phyloP scores from a whole-genome alignment of 345 rosid species.

The Murraya koenigii region DNA sequence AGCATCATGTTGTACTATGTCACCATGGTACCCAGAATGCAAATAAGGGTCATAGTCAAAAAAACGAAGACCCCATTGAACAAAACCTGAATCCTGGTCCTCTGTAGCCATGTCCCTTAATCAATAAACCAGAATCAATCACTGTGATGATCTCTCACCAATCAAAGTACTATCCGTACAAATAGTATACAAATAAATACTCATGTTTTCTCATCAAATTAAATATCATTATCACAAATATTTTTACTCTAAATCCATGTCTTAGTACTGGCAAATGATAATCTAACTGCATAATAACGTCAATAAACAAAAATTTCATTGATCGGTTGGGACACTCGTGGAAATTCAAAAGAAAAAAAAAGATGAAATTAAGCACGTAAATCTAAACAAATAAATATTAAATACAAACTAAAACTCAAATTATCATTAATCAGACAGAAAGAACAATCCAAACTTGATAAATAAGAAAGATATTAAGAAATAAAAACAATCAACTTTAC shows the following conservation, averaged over 20 bases:
- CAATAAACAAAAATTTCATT: too few relatives aligned
- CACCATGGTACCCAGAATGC: slow-evolving; percentile 53
- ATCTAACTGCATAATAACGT: background rate
- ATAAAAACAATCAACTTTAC: background rate
- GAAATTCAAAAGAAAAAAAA: too few relatives aligned
- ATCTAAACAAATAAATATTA: background rate
- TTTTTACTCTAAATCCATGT: background rate
- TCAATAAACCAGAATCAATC: slow-evolving; percentile 15
- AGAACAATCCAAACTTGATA: background rate
- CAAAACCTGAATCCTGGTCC: slow-evolving; percentile 48
- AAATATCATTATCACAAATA: background rate
- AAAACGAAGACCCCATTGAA: slow-evolving; percentile 57
- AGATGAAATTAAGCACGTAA: background rate
- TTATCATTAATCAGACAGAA: background rate
- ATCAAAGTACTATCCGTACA: background rate
- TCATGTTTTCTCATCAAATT: background rate
- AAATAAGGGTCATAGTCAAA: slow-evolving; percentile 50
- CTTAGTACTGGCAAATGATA: background rate
- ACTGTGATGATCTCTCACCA: background rate
- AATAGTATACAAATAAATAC: background rate
- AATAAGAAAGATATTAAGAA: background rate
- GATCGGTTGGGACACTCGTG: background rate
- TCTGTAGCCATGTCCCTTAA: slow-evolving; percentile 30
- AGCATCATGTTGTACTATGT: slow-evolving; percentile 37
- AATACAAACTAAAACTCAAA: background rate